These are phyloP conservation scores for Trichophyton simii DNA, from an alignment of 2,329 filamentous ascomycete species.

Conservation along the genomic window DNA sequence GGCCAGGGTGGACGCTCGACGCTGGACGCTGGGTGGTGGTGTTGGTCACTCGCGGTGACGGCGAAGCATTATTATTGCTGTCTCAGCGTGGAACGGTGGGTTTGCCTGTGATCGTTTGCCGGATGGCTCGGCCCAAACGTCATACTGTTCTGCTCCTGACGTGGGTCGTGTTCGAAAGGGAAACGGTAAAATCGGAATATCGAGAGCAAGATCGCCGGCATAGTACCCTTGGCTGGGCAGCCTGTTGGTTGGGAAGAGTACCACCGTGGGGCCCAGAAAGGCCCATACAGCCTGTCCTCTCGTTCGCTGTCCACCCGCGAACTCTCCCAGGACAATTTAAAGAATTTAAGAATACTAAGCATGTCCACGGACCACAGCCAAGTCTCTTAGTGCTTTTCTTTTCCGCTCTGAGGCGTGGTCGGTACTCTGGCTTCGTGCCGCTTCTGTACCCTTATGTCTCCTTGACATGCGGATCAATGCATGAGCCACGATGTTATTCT, in stretches of 20 bases:
- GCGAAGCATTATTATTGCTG: not conserved
- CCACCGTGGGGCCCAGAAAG: not conserved
- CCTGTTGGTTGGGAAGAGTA: not conserved
- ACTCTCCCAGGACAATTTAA: not conserved
- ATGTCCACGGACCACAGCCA: slow-evolving; percentile 6
- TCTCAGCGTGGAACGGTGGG: not conserved
- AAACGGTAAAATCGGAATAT: not conserved
- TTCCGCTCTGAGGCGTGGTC: not conserved
- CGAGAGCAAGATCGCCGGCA: not conserved
- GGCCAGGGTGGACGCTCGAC: not conserved
- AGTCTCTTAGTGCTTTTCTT: not conserved
- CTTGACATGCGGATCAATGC: not conserved
- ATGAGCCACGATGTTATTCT: not conserved
- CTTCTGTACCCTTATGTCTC: not conserved
- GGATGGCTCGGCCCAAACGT: not conserved
- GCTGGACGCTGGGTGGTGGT: not conserved
- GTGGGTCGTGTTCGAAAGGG: not conserved
- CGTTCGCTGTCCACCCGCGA: not conserved
- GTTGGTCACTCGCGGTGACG: not conserved
- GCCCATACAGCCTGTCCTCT: not conserved
- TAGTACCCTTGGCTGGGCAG: not conserved
- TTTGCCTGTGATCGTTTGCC: not conserved
- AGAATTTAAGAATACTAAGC: slow-evolving; percentile 3
- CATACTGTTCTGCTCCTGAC: not conserved
- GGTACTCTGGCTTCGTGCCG: not conserved